Base-by-base conservation (phyloP, 148 eudicot genomes). In the Amaranthus palmeri region DNA sequence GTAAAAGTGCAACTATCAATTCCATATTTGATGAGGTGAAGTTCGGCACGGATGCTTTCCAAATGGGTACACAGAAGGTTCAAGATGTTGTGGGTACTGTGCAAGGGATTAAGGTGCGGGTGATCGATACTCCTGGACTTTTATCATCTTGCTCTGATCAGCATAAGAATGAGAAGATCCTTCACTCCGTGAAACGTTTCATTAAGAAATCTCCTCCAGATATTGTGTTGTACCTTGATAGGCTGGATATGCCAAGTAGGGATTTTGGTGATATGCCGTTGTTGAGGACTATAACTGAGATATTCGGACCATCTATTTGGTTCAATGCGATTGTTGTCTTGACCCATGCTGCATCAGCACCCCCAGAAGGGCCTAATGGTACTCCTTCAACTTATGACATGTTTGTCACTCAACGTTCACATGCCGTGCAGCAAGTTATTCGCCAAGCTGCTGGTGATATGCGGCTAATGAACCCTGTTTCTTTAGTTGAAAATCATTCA, bases 341-440 rank as follows among this genome's bases (percentile, higher is more conserved):
- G 73, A 92, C 99, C 67, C 99, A 95, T 81, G 99, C 99, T 65
- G 99, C 96, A 52, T 91, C 99, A 43, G 99, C 99, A 47, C 99
- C 99, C n/a, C 99, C 99, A n/a, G 99, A 95, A 54, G 99, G 99
- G 42, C 96, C 99, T 67, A 90, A 91, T 82, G 99, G 99, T n/a
- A 83, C 86, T 63, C 79, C 96, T 41, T 81, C 92, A 7, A 90
- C 92, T 63, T 95, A 95, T 74, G 99, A 95, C 58, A 87, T 87
- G 89, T 92, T 90, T 89, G 93, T 95, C 77, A 95, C 96, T 50
- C 93, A 95, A 59, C 89, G 99, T 51, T 95, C 99, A 46, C 97
- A 92, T 82, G 92, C 89, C 71, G 93, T 95, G 61, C 99, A 95
- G 77, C 97, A 95, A 83, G 96, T 90, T 57, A 92, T 95, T 68